Evolutionary conservation across 108 stramenopile genomes (phyloP).

Genomic region (Cyclotella choctawhatcheeana): DNA sequence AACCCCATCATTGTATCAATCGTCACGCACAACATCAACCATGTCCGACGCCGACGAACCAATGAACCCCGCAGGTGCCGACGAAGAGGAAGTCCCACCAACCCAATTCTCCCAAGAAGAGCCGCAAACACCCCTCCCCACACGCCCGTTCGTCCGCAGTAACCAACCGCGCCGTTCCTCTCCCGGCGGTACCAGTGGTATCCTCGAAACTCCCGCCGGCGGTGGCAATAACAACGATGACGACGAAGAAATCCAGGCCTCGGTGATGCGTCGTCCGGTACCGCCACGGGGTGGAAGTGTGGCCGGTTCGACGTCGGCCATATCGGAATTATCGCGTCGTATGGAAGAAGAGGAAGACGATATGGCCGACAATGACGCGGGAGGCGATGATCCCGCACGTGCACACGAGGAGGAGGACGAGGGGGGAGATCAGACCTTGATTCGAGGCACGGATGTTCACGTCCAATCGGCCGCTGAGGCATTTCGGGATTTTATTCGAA

Average conservation of each 20-base stretch:
- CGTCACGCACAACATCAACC: not conserved
- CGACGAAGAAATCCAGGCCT: slow-evolving; percentile 3
- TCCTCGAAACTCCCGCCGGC: slow-evolving; percentile 1
- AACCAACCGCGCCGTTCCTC: not conserved
- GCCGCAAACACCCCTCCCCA: not conserved
- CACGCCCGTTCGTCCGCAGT: not conserved
- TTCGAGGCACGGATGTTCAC: slow-evolving; percentile 85
- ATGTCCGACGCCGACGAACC: slow-evolving; percentile 10
- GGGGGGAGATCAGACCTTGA: slow-evolving; percentile 30
- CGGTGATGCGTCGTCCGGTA: not conserved
- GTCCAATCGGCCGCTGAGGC: slow-evolving; percentile 76
- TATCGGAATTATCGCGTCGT: slow-evolving; percentile 1
- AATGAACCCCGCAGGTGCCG: not conserved
- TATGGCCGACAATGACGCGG: slow-evolving; percentile 2
- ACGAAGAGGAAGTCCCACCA: slow-evolving; percentile 22
- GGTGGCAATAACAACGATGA: not conserved
- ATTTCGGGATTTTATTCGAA: slow-evolving; percentile 78
- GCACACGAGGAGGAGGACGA: slow-evolving; percentile 18
- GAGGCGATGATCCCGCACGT: not conserved
- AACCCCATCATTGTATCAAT: too few species aligned
- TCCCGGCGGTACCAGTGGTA: not conserved
- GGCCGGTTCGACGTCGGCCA: slow-evolving; percentile 4
- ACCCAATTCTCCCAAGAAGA: slow-evolving; percentile 37
- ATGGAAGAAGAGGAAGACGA: slow-evolving; percentile 22
- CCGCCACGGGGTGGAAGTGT: not conserved